A percentile compares a stretch with the other conserved stretches of the same genome.
These are phyloP conservation scores for Lactarius tabidus DNA, from an alignment of 768 basidiomycete species.

Conservation along the genomic window DNA sequence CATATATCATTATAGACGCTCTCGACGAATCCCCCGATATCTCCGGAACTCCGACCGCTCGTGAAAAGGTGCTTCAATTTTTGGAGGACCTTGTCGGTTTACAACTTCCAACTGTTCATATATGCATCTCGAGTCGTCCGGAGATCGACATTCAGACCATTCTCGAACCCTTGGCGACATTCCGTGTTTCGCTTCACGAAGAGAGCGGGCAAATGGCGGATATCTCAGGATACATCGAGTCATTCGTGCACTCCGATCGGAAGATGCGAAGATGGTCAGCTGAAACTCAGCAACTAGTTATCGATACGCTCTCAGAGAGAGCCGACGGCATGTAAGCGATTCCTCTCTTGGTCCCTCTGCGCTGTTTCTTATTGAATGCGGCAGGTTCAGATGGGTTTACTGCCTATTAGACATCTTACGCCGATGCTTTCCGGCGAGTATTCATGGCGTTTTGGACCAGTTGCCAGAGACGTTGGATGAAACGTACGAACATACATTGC, in stretches of 20 bases:
- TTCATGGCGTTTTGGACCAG: neutral
- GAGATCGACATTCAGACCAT: neutral
- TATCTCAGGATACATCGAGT: neutral
- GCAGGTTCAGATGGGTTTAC: constrained; percentile 4
- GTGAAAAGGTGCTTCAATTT: neutral
- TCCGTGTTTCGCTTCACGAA: neutral
- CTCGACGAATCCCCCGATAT: too few species aligned
- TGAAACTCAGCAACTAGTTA: neutral
- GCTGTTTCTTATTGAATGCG: neutral
- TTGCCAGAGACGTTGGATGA: constrained; percentile 1
- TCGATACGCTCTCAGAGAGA: neutral
- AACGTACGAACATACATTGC: neutral
- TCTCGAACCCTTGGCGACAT: neutral
- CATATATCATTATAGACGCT: too few species aligned
- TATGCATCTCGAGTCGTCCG: constrained; percentile 2
- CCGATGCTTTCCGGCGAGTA: neutral
- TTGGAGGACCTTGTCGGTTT: neutral
- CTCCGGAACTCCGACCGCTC: too few species aligned
- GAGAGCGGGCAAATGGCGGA: constrained; percentile 1
- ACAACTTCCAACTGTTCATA: neutral
- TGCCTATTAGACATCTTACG: constrained; percentile 12
- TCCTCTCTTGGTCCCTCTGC: neutral
- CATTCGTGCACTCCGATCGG: neutral
- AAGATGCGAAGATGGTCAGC: constrained; percentile 1
- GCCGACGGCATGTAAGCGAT: neutral